phyloP scores from a whole-genome alignment of 176 grass and related monocot genomes.

The Sorghum bicolor region DNA sequence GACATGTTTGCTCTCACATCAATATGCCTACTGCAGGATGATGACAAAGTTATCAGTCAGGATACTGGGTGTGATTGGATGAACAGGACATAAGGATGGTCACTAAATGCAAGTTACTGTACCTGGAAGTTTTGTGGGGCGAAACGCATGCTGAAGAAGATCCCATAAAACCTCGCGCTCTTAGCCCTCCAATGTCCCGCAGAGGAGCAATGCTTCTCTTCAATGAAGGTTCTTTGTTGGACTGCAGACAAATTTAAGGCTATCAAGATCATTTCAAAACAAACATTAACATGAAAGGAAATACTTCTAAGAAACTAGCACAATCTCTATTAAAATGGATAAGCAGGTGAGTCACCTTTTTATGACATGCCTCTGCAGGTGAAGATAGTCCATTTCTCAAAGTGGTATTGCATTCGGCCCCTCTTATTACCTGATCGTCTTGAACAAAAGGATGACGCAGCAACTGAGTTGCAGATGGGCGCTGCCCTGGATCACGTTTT shows the following conservation, averaged over 20 bases:
- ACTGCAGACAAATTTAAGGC: slow-evolving; percentile 35
- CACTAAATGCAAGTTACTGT: background rate
- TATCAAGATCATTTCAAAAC: background rate
- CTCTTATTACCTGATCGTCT: slow-evolving; percentile 49
- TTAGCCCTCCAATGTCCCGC: slow-evolving; percentile 45
- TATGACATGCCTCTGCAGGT: slow-evolving; percentile 26
- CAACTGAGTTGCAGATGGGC: slow-evolving; percentile 61
- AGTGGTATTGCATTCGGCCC: slow-evolving; percentile 32
- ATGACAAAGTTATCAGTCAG: background rate
- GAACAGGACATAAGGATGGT: background rate
- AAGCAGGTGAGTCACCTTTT: slow-evolving; percentile 5
- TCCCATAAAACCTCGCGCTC: slow-evolving; percentile 30
- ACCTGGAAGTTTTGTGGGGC: slow-evolving; percentile 29
- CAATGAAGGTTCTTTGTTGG: slow-evolving; percentile 40
- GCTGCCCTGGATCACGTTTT: slow-evolving; percentile 66
- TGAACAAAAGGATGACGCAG: slow-evolving; percentile 90
- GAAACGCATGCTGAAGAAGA: slow-evolving; percentile 54
- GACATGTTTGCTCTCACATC: slow-evolving; percentile 70
- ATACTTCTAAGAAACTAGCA: background rate
- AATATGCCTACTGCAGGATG: slow-evolving; percentile 33
- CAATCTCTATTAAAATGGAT: background rate
- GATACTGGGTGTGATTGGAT: background rate
- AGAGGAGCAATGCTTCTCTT: slow-evolving; percentile 57
- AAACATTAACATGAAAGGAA: background rate
- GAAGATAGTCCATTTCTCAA: slow-evolving; percentile 34